Evolutionary conservation across 106 monocot species (phyloP).

Genomic region (Dendrobium huoshanense): DNA sequence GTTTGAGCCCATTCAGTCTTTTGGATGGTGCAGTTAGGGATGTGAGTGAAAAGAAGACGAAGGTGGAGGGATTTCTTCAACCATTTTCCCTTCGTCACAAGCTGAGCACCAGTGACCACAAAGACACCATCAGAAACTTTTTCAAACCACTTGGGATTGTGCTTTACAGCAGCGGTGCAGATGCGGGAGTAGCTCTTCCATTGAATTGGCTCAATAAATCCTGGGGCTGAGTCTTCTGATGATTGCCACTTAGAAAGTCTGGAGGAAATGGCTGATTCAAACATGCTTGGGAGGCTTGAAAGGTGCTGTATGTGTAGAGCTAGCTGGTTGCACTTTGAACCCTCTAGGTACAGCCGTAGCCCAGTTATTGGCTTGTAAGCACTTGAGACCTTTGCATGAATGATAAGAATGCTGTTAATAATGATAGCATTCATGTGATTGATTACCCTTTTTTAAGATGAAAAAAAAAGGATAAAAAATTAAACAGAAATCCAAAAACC

Average conservation of each 20-base stretch:
- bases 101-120: slow-evolving; percentile 80
- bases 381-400: slow-evolving; percentile 46
- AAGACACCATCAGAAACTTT: slow-evolving; percentile 46
- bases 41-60: slow-evolving; percentile 59
- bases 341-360: slow-evolving; percentile 80
- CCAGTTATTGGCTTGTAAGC: slow-evolving; percentile 60
- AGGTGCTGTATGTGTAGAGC: slow-evolving; percentile 89
- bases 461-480: background rate
- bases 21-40: slow-evolving; percentile 59
- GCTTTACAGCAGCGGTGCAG: slow-evolving; percentile 55
- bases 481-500: background rate
- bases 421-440: background rate
- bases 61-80: slow-evolving; percentile 64
- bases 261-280: slow-evolving; percentile 27
- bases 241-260: slow-evolving; percentile 48
- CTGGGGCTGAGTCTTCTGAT: slow-evolving; percentile 49
- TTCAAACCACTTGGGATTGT: slow-evolving; percentile 72
- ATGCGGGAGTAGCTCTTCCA: slow-evolving; percentile 67
- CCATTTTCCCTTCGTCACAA: slow-evolving; percentile 71
- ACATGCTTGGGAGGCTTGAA: slow-evolving; percentile 73
- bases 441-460: background rate
- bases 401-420: background rate
- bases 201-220: slow-evolving; percentile 63
- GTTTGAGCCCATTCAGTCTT: slow-evolving; percentile 48
- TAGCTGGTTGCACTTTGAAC: slow-evolving; percentile 72